Evolutionary conservation across 2,329 filamentous ascomycete genomes (phyloP).

Genomic region (Myotisia sp.): DNA sequence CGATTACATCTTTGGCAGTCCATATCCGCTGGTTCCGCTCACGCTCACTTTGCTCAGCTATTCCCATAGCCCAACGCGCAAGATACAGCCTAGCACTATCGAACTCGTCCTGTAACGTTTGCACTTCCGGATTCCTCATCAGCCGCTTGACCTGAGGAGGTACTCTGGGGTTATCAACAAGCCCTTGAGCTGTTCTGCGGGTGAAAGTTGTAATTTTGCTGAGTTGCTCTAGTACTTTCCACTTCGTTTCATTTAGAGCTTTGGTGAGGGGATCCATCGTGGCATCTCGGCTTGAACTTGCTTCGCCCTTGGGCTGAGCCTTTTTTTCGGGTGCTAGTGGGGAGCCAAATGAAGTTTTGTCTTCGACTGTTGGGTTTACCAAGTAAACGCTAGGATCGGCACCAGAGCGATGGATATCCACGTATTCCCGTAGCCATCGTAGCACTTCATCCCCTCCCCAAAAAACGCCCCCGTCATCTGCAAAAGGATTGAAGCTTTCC

Average conservation of each 20-base stretch:
- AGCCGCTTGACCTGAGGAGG: constrained; percentile 76
- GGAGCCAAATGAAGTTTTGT: constrained; percentile 62
- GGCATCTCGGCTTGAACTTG: constrained; percentile 39
- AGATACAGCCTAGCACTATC: constrained; percentile 91
- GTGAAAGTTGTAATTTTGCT: constrained; percentile 97
- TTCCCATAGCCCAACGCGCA: constrained; percentile 95
- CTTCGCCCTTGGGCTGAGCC: constrained; percentile 13
- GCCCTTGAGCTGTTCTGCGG: constrained; percentile 74
- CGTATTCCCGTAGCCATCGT: constrained; percentile 75
- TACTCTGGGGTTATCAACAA: constrained; percentile 79
- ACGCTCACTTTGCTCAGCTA: constrained; percentile 87
- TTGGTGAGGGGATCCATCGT: constrained; percentile 89
- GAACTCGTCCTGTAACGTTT: constrained; percentile 91
- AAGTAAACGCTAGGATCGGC: constrained; percentile 86
- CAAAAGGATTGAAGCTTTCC: constrained; percentile 83
- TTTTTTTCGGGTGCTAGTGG: constrained; percentile 29
- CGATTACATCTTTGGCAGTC: constrained; percentile 82
- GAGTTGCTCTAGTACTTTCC: constrained; percentile 93
- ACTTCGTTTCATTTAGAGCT: constrained; percentile 83
- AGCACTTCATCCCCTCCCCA: constrained; percentile 96
- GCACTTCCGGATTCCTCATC: constrained; percentile 82
- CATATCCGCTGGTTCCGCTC: constrained; percentile 78
- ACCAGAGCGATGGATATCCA: constrained; percentile 65
- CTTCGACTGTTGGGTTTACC: constrained; percentile 72
- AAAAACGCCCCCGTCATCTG: constrained; percentile 65